Conservation (phyloP, 345 rosid genomes). For the Camelina neglecta region DNA sequence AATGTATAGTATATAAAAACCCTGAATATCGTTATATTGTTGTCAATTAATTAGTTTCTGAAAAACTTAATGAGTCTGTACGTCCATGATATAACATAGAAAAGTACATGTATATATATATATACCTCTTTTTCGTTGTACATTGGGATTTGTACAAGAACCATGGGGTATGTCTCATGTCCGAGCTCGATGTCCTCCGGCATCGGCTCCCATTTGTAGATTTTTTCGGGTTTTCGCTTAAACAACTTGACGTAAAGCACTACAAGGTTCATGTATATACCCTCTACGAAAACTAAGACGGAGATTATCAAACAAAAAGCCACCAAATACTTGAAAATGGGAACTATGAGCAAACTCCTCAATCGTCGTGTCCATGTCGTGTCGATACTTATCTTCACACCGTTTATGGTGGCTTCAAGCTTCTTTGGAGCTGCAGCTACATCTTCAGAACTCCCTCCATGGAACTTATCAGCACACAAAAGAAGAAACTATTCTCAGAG, state of each 20-base stretch:
- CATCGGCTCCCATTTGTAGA: slow-evolving; percentile 52
- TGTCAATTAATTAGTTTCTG: neutral
- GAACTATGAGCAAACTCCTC: slow-evolving; percentile 48
- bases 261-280: slow-evolving; percentile 58
- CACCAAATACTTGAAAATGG: slow-evolving; percentile 49
- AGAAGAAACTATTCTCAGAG: neutral
- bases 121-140: slow-evolving; percentile 45
- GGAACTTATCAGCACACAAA: slow-evolving; percentile 25
- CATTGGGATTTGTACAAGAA: slow-evolving; percentile 48
- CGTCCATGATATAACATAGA: neutral
- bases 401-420: slow-evolving; percentile 7
- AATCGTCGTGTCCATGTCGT: slow-evolving; percentile 39
- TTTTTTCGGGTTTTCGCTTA: slow-evolving; percentile 45
- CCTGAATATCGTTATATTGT: neutral
- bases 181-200: slow-evolving; percentile 56
- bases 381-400: slow-evolving; percentile 20
- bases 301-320: slow-evolving; percentile 50
- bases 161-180: slow-evolving; percentile 43
- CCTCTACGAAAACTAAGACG: slow-evolving; percentile 57
- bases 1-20: neutral
- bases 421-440: slow-evolving; percentile 5
- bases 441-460: slow-evolving; percentile 20
- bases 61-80: neutral
- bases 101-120: neutral
- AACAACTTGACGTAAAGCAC: slow-evolving; percentile 48